Evolutionary conservation across 805 yeast genomes (phyloP).

Genomic region (Candida qinlingensis): DNA sequence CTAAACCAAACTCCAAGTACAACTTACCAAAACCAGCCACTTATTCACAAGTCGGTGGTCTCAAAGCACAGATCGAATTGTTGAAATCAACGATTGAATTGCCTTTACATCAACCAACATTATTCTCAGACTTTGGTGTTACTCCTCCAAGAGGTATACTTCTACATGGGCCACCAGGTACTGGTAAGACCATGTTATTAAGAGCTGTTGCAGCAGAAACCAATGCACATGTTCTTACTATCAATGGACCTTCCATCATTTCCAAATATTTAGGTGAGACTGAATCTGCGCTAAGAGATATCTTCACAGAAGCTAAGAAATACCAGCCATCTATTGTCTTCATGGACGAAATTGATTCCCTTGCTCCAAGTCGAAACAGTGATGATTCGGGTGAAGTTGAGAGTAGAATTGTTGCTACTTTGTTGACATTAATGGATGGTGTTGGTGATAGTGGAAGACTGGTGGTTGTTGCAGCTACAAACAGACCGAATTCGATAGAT

Average conservation of each 20-base stretch:
- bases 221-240: constrained; percentile 77
- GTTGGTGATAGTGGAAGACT: constrained; percentile 60
- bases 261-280: constrained; percentile 94
- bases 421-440: constrained; percentile 78
- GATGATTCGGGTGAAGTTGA: constrained; percentile 93
- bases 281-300: constrained; percentile 74
- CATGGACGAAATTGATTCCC: constrained; percentile 90
- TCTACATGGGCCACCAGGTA: constrained; percentile 95
- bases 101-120: constrained; percentile 72
- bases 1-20: constrained; percentile 34
- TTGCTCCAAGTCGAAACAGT: constrained; percentile 77
- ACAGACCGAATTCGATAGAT: constrained; percentile 63
- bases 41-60: constrained; percentile 73
- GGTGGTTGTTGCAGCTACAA: constrained; percentile 70
- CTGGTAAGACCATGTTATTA: constrained; percentile 89
- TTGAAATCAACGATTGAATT: constrained; percentile 67
- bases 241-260: constrained; percentile 88
- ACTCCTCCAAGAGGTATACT: constrained; percentile 92
- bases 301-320: constrained; percentile 77
- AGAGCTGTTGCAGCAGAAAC: constrained; percentile 75
- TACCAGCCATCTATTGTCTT: constrained; percentile 86
- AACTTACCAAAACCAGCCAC: constrained; percentile 36
- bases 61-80: constrained; percentile 52
- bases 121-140: constrained; percentile 81
- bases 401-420: constrained; percentile 82